Base-by-base conservation (phyloP, 345 rosid genomes). In the Lepidium africanum region DNA sequence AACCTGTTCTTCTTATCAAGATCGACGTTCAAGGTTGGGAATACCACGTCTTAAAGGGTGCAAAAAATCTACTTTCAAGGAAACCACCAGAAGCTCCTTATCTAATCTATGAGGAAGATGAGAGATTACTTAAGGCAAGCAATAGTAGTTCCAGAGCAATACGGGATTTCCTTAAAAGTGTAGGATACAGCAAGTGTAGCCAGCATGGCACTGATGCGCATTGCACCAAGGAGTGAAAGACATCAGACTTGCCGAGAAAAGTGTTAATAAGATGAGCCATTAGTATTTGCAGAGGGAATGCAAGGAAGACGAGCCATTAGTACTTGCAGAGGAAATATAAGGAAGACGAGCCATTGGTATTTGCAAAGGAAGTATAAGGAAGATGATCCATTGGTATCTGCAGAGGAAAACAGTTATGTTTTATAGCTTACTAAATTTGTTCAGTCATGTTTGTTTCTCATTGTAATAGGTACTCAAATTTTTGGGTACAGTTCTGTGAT, bases 21-120 rank as follows among this genome's bases (percentile, higher is more conserved):
- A 84, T 91, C 46, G 99, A 94, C 52, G 97, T 94, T 70, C 99
- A 91, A 76, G 99, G 97, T 58, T 94, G 99, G 97, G 97, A 94
- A 72, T 81, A 85, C 77, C 97, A 91, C 54, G 99, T 94, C 9
- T 46, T 94, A 61, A 94, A 84, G 65, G 99, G 99, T 8, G 96
- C 97, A 13, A 38, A 79, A 52, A 89, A 86, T 79, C 73, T 94
- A 17, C 80, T 94, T 3, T 89, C 89, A 0, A 79, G 96, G 81
- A 85, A 86, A 60, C 84, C 84, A 25, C 51, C 79, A 12, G 87
- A 89, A 69, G 93, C 97, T 47, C 99, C 99, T 2, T 94, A 87
- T 76, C 50, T 94, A 5, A 94, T 94, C 40, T 94, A 89, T 1
- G 99, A 94, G 76, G 97, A 94, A 71, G 99, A 94, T 53, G 99